Percentiles rank a stretch among this genome's conserved stretches.
These are phyloP conservation scores for Aspergillus olivimuriae DNA, from an alignment of 495 filamentous ascomycete genomes.

Conservation along the genomic window DNA sequence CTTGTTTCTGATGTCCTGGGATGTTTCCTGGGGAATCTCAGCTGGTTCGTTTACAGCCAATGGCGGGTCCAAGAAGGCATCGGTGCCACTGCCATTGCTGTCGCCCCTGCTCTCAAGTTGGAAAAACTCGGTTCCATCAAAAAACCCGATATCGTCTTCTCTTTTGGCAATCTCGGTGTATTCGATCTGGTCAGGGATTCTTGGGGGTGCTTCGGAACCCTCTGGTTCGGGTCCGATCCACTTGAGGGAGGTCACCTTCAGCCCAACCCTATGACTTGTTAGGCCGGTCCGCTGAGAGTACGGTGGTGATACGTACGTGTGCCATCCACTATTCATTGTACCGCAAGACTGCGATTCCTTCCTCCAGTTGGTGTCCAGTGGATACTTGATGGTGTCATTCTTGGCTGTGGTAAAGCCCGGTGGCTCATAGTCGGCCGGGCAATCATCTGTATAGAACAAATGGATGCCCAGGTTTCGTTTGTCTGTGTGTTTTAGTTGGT, in stretches of 20 bases:
- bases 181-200: slow-evolving; percentile 20
- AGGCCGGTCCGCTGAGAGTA: background rate
- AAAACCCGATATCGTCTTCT: slow-evolving; percentile 18
- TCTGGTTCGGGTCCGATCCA: slow-evolving; percentile 19
- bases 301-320: slow-evolving; percentile 19
- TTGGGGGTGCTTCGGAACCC: slow-evolving; percentile 16
- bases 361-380: slow-evolving; percentile 28
- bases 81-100: background rate
- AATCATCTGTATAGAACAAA: slow-evolving; percentile 41
- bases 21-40: slow-evolving; percentile 10
- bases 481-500: slow-evolving; percentile 13
- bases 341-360: slow-evolving; percentile 23
- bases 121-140: slow-evolving; percentile 4
- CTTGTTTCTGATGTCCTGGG: slow-evolving; percentile 18
- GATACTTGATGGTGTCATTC: slow-evolving; percentile 28
- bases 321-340: slow-evolving; percentile 28
- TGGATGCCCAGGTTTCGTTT: slow-evolving; percentile 36
- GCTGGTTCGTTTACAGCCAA: background rate
- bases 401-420: slow-evolving; percentile 28
- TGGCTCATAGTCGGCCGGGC: slow-evolving; percentile 32
- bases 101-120: background rate
- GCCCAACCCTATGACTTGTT: slow-evolving; percentile 19
- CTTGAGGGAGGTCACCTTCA: slow-evolving; percentile 30
- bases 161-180: slow-evolving; percentile 18
- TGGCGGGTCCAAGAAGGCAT: background rate